These are phyloP conservation scores for Eucalyptus cloeziana DNA, from an alignment of 345 rosid species.

Conservation along the genomic window DNA sequence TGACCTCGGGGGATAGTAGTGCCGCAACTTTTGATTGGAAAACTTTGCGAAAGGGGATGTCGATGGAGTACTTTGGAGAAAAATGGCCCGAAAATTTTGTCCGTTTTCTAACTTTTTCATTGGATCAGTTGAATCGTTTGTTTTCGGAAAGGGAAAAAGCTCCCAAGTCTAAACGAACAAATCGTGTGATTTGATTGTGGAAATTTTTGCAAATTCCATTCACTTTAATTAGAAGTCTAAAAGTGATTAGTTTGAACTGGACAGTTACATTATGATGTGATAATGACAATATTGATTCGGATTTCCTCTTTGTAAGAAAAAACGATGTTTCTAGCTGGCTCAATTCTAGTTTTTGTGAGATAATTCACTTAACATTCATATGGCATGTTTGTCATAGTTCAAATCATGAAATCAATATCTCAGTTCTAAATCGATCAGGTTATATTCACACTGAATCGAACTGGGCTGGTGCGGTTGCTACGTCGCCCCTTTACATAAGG, in stretches of 20 bases:
- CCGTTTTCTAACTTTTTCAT: background rate
- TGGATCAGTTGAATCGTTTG: background rate
- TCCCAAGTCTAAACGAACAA: background rate
- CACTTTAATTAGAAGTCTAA: background rate
- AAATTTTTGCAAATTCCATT: background rate
- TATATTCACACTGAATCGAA: rapidly evolving
- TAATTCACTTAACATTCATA: background rate
- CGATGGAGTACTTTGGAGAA: background rate
- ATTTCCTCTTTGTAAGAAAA: background rate
- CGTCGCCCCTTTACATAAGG: background rate
- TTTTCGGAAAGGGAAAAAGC: background rate
- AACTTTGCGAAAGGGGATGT: background rate
- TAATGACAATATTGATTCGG: background rate
- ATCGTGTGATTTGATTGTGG: background rate
- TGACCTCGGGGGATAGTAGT: background rate
- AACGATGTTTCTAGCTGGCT: rapidly evolving
- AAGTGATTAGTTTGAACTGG: background rate
- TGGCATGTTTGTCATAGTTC: background rate
- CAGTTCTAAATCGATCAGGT: rapidly evolving
- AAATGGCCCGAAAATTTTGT: background rate
- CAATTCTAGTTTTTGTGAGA: background rate
- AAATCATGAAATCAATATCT: background rate
- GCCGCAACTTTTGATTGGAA: background rate
- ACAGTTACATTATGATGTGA: background rate
- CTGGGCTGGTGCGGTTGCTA: rapidly evolving